Evolutionary conservation across 1,284 basidiomycete genomes (phyloP), one percentile per base, ranked within the genome.

Genomic region (Leucoagaricus sp.): DNA sequence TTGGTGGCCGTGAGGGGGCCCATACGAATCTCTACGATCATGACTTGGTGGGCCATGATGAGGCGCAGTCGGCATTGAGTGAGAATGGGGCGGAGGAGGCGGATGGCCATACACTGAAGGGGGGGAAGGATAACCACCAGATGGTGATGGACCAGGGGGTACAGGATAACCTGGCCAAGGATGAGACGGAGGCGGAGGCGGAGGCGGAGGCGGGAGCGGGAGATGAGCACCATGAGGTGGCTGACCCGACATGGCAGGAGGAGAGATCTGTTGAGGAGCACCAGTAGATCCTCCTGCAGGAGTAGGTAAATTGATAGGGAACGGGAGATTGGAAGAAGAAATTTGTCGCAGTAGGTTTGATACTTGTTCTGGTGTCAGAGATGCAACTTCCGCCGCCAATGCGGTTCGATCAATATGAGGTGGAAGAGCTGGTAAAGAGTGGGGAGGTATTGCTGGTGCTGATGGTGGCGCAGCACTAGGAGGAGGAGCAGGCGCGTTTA

Each of bases 351-450:
- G 67, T 65, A 86, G 77, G 23, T 75, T 69, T 55, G 84, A 81
- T 23, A 87, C 79, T 65, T 86, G 84, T 54, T 84, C 84, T 0
- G 82, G 84, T 1, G 84, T 85, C 25, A 86, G 72, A 7, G 82
- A 73, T 1, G 83, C 81, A 6, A 86, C 77, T 63, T 82, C 79
- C 6, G 76, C 74, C 19, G 76, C 77, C 23, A 81, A 64, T 31
- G 72, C 70, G 21, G 61, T 61, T 13, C 68, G 65, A 49, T 69
- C 63, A 36, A 69, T 60, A 7, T 46, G 54, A 9, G 59, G 59
- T n/a, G 60, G 57, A 40, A 61, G n/a, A n/a, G n/a, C n/a, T n/a
- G n/a, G n/a, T 57, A 15, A 64, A 61, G 10, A 62, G 44, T 58
- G 49, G 19, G 53, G 41, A 19, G 47, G 12, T 10, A 46, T 44